phyloP scores from a whole-genome alignment of 305 asterid genomes.

The Petunia hybrid region DNA sequence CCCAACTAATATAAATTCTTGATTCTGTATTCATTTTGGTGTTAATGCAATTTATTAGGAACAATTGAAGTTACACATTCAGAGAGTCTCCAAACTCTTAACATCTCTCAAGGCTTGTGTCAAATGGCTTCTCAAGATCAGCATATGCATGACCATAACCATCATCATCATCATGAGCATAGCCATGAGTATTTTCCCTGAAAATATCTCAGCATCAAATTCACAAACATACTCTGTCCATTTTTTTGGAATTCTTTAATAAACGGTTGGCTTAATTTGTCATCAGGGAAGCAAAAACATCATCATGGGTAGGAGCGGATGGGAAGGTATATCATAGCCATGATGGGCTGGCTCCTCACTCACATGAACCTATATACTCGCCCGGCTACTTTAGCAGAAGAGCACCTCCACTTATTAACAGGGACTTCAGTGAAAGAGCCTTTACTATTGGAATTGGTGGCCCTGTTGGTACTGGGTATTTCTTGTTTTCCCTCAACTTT shows the following conservation, averaged over 20 bases:
- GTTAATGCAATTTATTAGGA: too few relatives aligned
- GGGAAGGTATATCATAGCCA: slow-evolving; percentile 94
- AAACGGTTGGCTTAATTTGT: slow-evolving; percentile 26
- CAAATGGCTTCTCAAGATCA: slow-evolving; percentile 48
- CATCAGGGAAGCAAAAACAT: slow-evolving; percentile 56
- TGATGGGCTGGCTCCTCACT: slow-evolving; percentile 92
- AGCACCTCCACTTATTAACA: slow-evolving; percentile 71
- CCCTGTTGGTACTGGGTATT: slow-evolving; percentile 96
- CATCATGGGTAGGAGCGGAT: slow-evolving; percentile 75
- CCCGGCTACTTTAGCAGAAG: slow-evolving; percentile 91
- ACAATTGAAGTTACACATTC: too few relatives aligned
- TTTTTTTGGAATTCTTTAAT: background rate
- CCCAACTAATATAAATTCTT: too few relatives aligned
- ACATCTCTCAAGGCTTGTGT: background rate
- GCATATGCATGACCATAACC: slow-evolving; percentile 42
- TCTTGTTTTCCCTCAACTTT: slow-evolving; percentile 23
- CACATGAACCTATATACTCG: slow-evolving; percentile 85
- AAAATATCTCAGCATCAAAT: background rate
- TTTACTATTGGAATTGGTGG: slow-evolving; percentile 97
- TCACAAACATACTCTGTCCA: background rate
- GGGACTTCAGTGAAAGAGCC: slow-evolving; percentile 84
- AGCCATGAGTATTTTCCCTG: slow-evolving; percentile 39
- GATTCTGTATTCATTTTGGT: too few relatives aligned
- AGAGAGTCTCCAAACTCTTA: background rate
- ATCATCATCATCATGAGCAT: slow-evolving; percentile 38